Evolutionary conservation across 441 rosid genomes (phyloP).

Genomic region (Viola pubescens): DNA sequence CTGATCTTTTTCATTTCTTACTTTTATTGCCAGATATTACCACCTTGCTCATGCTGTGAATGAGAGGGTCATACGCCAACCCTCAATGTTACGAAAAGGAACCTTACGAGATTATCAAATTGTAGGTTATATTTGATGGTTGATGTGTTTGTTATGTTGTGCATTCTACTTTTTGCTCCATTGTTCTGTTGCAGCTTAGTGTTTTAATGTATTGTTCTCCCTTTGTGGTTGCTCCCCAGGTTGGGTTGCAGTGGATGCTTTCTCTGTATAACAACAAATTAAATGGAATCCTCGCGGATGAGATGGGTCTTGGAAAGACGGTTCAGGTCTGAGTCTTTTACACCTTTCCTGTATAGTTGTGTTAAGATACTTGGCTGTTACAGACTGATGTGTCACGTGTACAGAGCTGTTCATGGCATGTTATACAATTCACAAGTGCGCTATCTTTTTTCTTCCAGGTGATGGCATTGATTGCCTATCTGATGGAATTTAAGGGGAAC

Average conservation of each 20-base stretch:
- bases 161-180: conserved; percentile 6
- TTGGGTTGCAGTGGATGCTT: conserved; percentile 99
- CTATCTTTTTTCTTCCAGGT: conserved; percentile 42
- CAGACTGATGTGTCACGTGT: too few species aligned
- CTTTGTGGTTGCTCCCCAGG: conserved; percentile 33
- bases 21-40: conserved; percentile 62
- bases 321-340: conserved; percentile 60
- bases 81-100: conserved; percentile 95
- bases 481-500: conserved; percentile 99
- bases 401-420: background rate
- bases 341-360: too few species aligned
- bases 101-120: conserved; percentile 98
- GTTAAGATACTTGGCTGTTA: too few species aligned
- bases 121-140: conserved; percentile 38
- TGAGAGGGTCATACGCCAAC: conserved; percentile 87
- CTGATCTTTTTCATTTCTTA: conserved; percentile 10
- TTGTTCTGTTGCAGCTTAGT: conserved; percentile 18
- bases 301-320: conserved; percentile 99
- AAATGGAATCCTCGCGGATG: conserved; percentile 99
- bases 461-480: conserved; percentile 98
- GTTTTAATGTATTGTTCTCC: conserved; percentile 2
- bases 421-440: background rate
- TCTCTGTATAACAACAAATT: conserved; percentile 96
- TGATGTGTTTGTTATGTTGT: conserved; percentile 14
- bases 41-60: conserved; percentile 98